Conservation (phyloP, 2,329 filamentous ascomycete genomes). For the Harringtonia aguacate region DNA sequence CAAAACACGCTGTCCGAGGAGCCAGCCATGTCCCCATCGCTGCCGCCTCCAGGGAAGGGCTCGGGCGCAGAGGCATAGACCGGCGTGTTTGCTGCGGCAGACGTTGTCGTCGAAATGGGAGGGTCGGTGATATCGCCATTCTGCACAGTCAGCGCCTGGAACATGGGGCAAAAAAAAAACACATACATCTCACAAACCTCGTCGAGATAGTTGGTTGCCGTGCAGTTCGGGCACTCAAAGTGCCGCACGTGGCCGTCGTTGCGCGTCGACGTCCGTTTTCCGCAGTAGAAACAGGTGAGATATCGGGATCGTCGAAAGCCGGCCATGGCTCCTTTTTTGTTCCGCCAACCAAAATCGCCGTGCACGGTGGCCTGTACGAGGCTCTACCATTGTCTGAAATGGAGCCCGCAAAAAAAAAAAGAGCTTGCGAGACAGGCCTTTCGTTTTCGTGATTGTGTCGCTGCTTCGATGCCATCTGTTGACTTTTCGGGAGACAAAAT, state of each 20-base stretch:
- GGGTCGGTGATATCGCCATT: conserved; percentile 86
- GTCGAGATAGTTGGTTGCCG: conserved; percentile 82
- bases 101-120: conserved; percentile 49
- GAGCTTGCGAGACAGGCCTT: too few relatives aligned
- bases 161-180: too few relatives aligned
- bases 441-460: too few relatives aligned
- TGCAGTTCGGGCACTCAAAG: conserved; percentile 69
- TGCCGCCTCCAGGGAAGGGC: conserved; percentile 13
- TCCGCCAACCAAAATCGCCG: background rate
- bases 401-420: too few relatives aligned
- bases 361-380: too few relatives aligned
- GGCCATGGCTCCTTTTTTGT: conserved; percentile 24
- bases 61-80: conserved; percentile 31
- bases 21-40: background rate
- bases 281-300: conserved; percentile 77
- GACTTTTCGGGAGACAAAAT: conserved; percentile 4
- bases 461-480: background rate
- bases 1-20: conserved; percentile 44
- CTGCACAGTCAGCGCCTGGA: conserved; percentile 33
- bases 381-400: too few relatives aligned
- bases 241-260: conserved; percentile 48
- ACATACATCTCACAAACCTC: conserved; percentile 51
- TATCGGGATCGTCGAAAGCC: conserved; percentile 29
- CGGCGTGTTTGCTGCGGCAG: conserved; percentile 27
- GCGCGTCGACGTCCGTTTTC: conserved; percentile 49